These are phyloP conservation scores for Flaveria trinervia DNA, from an alignment of 129 eudicot species.

Conservation along the genomic window DNA sequence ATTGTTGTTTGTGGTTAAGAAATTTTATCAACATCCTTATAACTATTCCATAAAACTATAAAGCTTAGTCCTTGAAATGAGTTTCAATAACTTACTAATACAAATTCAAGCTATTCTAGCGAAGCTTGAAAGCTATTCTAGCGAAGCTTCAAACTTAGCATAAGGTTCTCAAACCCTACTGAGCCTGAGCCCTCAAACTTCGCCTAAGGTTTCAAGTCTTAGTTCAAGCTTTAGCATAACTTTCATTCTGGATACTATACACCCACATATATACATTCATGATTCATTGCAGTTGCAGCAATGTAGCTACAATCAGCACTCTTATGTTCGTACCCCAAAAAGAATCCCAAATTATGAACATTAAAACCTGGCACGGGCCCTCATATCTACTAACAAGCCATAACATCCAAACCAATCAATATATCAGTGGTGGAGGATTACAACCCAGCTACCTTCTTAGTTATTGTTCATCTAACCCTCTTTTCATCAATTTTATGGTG, in stretches of 20 bases:
- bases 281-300: slow-evolving; percentile 11
- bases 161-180: too few species aligned
- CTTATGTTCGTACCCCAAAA: background rate
- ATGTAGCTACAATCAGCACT: background rate
- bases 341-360: slow-evolving; percentile 2
- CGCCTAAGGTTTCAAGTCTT: too few species aligned
- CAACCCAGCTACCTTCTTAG: background rate
- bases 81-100: too few species aligned
- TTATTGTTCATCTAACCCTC: slow-evolving; percentile 34
- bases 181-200: too few species aligned
- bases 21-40: too few species aligned
- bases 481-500: slow-evolving; percentile 35
- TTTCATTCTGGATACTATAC: background rate
- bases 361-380: background rate
- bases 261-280: slow-evolving; percentile 28
- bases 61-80: too few species aligned
- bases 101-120: too few species aligned
- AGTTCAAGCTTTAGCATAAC: too few species aligned
- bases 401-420: slow-evolving; percentile 14
- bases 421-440: background rate
- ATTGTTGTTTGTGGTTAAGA: too few species aligned
- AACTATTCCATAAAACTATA: too few species aligned
- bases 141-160: too few species aligned
- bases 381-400: slow-evolving; percentile 6
- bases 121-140: too few species aligned